Evolutionary conservation across 805 yeast genomes (phyloP).

Genomic region (Teunomyces atbi): DNA sequence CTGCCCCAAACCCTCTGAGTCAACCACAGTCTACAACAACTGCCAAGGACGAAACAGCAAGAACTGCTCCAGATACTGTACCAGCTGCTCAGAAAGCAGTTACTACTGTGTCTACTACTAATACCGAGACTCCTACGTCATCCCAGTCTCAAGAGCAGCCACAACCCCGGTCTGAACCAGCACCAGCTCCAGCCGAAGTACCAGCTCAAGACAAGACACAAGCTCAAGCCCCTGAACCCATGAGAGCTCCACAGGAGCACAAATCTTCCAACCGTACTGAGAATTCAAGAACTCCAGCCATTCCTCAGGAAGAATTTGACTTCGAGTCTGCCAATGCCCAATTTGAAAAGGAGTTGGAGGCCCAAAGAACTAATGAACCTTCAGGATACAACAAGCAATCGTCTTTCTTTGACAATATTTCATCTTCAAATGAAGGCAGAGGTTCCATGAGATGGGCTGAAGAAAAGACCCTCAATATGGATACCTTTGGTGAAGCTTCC

Average conservation of each 20-base stretch:
- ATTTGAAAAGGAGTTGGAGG: slow-evolving; percentile 52
- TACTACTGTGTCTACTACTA: slow-evolving; percentile 12
- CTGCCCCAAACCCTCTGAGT: slow-evolving; percentile 8
- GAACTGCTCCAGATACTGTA: slow-evolving; percentile 26
- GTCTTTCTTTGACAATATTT: slow-evolving; percentile 86
- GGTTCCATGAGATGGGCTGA: slow-evolving; percentile 61
- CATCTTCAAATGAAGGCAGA: slow-evolving; percentile 59
- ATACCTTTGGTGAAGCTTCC: slow-evolving; percentile 78
- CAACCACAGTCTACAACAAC: slow-evolving; percentile 11
- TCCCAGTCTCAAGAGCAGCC: slow-evolving; percentile 12
- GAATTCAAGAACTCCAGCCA: slow-evolving; percentile 21
- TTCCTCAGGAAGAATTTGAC: slow-evolving; percentile 66
- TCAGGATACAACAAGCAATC: slow-evolving; percentile 67
- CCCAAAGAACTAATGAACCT: slow-evolving; percentile 31
- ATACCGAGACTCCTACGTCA: slow-evolving; percentile 10
- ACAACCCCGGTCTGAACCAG: slow-evolving; percentile 5
- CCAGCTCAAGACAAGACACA: slow-evolving; percentile 8
- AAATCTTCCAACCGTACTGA: slow-evolving; percentile 15
- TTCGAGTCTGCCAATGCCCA: slow-evolving; percentile 73
- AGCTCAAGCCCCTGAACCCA: slow-evolving; percentile 9
- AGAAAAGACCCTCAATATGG: slow-evolving; percentile 70
- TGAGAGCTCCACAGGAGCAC: slow-evolving; percentile 13
- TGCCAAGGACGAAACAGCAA: neutral
- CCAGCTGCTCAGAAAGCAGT: slow-evolving; percentile 13
- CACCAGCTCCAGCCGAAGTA: slow-evolving; percentile 3